Base-by-base conservation (phyloP, 2,329 filamentous ascomycete species). In the Sporothrix brasiliensis region DNA sequence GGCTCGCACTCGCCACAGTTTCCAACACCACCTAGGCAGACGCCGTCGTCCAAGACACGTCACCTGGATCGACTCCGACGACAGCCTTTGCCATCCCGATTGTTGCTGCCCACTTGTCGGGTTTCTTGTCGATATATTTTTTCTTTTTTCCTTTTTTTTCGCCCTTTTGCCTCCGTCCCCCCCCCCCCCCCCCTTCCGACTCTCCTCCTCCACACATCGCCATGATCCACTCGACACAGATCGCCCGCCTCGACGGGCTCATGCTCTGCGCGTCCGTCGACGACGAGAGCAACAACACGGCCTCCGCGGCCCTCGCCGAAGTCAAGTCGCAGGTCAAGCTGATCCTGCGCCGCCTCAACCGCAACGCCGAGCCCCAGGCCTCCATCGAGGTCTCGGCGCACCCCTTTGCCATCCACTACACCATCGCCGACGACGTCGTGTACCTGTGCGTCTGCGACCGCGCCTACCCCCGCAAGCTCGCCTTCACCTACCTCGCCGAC, bases 401-500 rank as follows among this genome's bases (percentile, higher is more conserved):
- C 7, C 77, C 79, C 83, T 94, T 92, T 84, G 93, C 89, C 73
- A 85, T 98, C 79, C 94, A 99, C 92, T 96, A 88, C 77, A 84
- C 94, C 73, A 92, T 99, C 81, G 85, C 91, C 77, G 90, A 92
- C 76, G 90, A 92, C 76, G 86, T 99, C 75, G 90, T 93, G 82
- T 98, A 97, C 85, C 86, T 98, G 76, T 93, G 92, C 85, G 94
- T 99, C 81, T 94, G 92, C 84, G 94, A 97, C 81, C 87, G 89
- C 71, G 92, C 92, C 70, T 99, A 98, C 85, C 94, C 95, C 71
- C 94, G 95, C 81, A 98, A 99, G 82, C 91, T 99, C 65, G 94
- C 96, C 78, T 97, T 99, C 82, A 97, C 94, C 73, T 99, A 98
- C 86, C 93, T 99, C 72, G 89, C 92, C 76, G 95, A 99, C 83